Conservation (phyloP, 352 stramenopile species). For the Globisporangium spiculum region DNA sequence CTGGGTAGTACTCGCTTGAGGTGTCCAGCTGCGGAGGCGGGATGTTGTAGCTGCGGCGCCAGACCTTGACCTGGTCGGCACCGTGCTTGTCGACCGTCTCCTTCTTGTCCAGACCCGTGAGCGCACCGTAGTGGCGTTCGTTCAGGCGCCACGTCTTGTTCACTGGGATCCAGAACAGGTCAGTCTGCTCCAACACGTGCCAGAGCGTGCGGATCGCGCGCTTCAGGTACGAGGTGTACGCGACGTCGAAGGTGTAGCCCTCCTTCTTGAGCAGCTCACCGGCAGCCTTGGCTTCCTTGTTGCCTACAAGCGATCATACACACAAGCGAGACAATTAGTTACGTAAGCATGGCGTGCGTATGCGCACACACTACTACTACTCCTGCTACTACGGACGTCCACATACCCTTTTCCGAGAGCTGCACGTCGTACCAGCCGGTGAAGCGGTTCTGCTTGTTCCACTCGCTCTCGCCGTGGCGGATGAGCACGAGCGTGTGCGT, state of each 20-base stretch:
- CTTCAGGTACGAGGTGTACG: constrained; percentile 95
- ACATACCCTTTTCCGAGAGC: constrained; percentile 72
- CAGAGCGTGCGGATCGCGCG: constrained; percentile 93
- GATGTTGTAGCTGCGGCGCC: constrained; percentile 97
- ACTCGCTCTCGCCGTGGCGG: constrained; percentile 93
- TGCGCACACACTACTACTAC: background rate
- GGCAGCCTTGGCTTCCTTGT: constrained; percentile 89
- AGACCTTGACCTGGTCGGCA: constrained; percentile 93
- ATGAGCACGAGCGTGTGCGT: constrained; percentile 91
- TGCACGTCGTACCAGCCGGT: constrained; percentile 94
- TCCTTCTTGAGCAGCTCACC: constrained; percentile 89
- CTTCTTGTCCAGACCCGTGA: constrained; percentile 99
- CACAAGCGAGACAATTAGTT: background rate
- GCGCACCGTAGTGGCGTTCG: constrained; percentile 97
- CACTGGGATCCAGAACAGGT: constrained; percentile 95
- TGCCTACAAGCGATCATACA: constrained; percentile 29
- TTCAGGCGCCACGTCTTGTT: constrained; percentile 97
- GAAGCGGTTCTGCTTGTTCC: constrained; percentile 95
- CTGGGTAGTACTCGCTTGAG: constrained; percentile 89
- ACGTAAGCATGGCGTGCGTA: background rate
- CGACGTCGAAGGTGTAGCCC: constrained; percentile 93
- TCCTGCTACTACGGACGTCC: background rate
- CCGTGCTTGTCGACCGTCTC: constrained; percentile 98
- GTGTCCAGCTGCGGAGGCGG: constrained; percentile 93
- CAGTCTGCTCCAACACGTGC: constrained; percentile 93